Base-by-base conservation (phyloP, 2,329 filamentous ascomycete species). In the Exophiala sideris region DNA sequence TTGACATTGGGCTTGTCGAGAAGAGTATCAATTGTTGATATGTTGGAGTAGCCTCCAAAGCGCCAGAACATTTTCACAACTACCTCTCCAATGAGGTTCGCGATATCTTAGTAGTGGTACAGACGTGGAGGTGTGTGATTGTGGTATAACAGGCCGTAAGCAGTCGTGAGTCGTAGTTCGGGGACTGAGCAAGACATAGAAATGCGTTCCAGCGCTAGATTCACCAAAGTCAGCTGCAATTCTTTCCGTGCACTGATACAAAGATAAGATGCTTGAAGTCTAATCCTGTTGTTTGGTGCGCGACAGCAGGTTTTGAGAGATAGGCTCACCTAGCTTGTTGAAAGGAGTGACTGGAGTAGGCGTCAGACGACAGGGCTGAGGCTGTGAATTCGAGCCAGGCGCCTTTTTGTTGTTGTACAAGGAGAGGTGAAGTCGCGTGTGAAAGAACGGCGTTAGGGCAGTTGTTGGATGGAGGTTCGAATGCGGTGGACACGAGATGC, bases 11-110 rank as follows among this genome's bases (percentile, higher is more conserved):
- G 85, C 74, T 96, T 96, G 71, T 99, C 94, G 71, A 99, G 90
- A 68, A 99, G 89, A 65, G 87, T 91, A 75, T 97, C 94, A 74
- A 99, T 90, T 69, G 91, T 88, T 67, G 92, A 96, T 75, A 96
- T 88, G 81, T 90, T 95, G 80, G 91, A 89, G 81, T 97, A 97
- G 70, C 91, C 91, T 81, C 94, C 92, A 81, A 97, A 99, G 76
- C 92, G 88, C 94, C 94, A 99, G 76, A 99, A 99, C 94, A 99
- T 99, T 79, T 74, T 92, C 85, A 67, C 47, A 42, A 34, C 5
- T 36, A 29, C 32, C 9, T 46, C 14, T 35, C 41, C 38, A 36
- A 48, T 20, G 52, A 50, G 50, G 52, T 29, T 42, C 44, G 33
- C n/a, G 24, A 34, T 18, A 18, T 51, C 46, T 55, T 54, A 52